Conservation (phyloP, 1,139 yeast genomes). For the Yamadazyma kanchanaburiensis region DNA sequence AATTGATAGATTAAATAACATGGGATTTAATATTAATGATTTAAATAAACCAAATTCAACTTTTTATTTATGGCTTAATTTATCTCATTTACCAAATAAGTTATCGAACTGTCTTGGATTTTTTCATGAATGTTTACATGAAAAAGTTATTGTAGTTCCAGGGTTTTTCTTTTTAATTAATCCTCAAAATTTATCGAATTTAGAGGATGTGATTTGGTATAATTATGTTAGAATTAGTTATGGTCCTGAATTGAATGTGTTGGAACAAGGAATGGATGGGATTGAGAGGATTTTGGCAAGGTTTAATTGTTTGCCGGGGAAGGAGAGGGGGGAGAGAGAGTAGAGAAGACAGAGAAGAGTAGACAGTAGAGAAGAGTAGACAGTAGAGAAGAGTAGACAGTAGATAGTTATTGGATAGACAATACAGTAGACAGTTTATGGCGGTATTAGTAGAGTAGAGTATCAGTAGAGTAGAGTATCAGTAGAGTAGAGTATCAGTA, state of each 20-base stretch:
- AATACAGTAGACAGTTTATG: too few species aligned
- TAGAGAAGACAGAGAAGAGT: too few species aligned
- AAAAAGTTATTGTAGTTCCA: conserved; percentile 62
- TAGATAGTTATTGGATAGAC: too few species aligned
- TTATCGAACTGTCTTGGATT: conserved; percentile 61
- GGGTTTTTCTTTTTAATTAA: conserved; percentile 67
- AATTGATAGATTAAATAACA: conserved; percentile 45
- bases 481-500: too few species aligned
- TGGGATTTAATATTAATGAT: conserved; percentile 56
- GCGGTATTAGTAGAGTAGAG: too few species aligned
- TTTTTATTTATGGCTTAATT: conserved; percentile 62
- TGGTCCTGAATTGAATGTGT: conserved; percentile 57
- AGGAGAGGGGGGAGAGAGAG: too few species aligned
- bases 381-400: too few species aligned
- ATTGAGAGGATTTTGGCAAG: conserved; percentile 54
- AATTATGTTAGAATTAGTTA: conserved; percentile 61
- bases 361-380: too few species aligned
- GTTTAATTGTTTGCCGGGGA: conserved; percentile 40
- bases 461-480: too few species aligned
- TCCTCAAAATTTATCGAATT: conserved; percentile 58
- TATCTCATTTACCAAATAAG: conserved; percentile 57
- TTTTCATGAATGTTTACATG: conserved; percentile 67
- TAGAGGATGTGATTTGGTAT: conserved; percentile 64
- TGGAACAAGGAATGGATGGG: conserved; percentile 65
- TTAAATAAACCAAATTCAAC: conserved; percentile 56